Evolutionary conservation across 2,329 filamentous ascomycete species (phyloP).

Genomic region (Bipolaris cookei): DNA sequence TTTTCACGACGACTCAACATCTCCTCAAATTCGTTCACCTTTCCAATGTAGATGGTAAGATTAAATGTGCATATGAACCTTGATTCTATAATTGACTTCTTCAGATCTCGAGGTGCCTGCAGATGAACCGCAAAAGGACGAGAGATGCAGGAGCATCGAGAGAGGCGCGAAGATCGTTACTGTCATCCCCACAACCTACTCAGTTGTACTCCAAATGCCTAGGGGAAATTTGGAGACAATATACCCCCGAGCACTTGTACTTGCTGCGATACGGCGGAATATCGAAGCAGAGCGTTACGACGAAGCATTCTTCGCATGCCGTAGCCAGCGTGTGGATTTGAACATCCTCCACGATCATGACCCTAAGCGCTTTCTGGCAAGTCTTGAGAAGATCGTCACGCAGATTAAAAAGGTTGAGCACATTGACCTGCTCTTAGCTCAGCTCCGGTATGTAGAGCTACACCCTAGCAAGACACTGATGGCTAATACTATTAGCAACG

Average conservation of each 20-base stretch:
- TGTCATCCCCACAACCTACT: constrained; percentile 86
- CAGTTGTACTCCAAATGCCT: constrained; percentile 90
- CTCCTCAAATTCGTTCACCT: constrained; percentile 94
- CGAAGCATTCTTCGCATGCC: constrained; percentile 83
- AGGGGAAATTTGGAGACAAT: constrained; percentile 95
- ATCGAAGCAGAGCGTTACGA: constrained; percentile 83
- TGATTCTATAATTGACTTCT: constrained; percentile 8
- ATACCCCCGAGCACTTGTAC: constrained; percentile 87
- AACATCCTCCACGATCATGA: constrained; percentile 95
- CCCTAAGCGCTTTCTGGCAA: constrained; percentile 82
- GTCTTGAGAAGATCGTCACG: constrained; percentile 77
- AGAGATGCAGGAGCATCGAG: constrained; percentile 90
- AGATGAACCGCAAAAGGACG: constrained; percentile 90
- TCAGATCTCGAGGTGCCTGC: constrained; percentile 79
- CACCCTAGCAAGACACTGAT: not conserved
- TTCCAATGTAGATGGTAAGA: constrained; percentile 65
- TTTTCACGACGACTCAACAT: constrained; percentile 92
- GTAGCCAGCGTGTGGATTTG: constrained; percentile 94
- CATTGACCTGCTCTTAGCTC: constrained; percentile 90
- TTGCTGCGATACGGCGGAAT: constrained; percentile 83
- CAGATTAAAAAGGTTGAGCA: constrained; percentile 82
- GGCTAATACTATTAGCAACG: constrained; percentile 61
- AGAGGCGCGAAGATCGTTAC: constrained; percentile 86
- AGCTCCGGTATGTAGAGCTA: constrained; percentile 66
- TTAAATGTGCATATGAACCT: too few relatives aligned